These are phyloP conservation scores for Lentinula sp. DNA, from an alignment of 768 basidiomycete genomes.

Conservation along the genomic window DNA sequence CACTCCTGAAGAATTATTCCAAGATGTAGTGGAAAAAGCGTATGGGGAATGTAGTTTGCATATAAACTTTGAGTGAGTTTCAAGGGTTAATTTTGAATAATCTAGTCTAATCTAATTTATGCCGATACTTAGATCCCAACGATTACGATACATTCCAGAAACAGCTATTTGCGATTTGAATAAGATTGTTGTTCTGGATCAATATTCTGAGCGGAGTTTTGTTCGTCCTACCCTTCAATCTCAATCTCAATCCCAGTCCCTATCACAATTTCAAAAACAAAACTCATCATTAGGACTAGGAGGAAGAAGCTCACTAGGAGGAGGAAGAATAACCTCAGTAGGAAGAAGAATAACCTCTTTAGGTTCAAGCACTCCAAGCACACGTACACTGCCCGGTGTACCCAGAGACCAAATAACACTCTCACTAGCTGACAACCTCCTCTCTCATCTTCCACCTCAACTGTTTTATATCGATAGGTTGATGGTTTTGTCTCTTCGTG, in stretches of 20 bases:
- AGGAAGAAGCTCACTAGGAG: too few species aligned
- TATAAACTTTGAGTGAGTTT: conserved; percentile 49
- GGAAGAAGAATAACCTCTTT: too few species aligned
- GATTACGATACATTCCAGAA: conserved; percentile 33
- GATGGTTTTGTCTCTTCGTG: conserved; percentile 60
- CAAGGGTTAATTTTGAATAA: too few species aligned
- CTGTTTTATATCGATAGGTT: conserved; percentile 52
- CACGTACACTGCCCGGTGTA: not conserved
- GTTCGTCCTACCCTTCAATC: not conserved
- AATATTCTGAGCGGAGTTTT: conserved; percentile 21
- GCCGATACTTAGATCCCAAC: conserved; percentile 13
- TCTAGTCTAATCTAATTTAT: conserved; percentile 19
- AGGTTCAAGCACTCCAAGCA: not conserved
- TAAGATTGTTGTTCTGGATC: conserved; percentile 37
- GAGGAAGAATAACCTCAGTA: too few species aligned
- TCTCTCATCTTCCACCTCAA: conserved; percentile 47
- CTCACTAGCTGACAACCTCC: conserved; percentile 48
- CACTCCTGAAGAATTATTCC: not conserved
- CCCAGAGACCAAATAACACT: conserved; percentile 49
- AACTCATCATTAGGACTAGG: too few species aligned
- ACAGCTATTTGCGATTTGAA: conserved; percentile 40
- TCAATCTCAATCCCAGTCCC: too few species aligned
- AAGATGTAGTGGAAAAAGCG: conserved; percentile 16
- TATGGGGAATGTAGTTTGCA: conserved; percentile 10
- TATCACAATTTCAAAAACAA: too few species aligned